Conservation (phyloP, 2,329 filamentous ascomycete genomes). For the Pseudohalonectria lignicola region DNA sequence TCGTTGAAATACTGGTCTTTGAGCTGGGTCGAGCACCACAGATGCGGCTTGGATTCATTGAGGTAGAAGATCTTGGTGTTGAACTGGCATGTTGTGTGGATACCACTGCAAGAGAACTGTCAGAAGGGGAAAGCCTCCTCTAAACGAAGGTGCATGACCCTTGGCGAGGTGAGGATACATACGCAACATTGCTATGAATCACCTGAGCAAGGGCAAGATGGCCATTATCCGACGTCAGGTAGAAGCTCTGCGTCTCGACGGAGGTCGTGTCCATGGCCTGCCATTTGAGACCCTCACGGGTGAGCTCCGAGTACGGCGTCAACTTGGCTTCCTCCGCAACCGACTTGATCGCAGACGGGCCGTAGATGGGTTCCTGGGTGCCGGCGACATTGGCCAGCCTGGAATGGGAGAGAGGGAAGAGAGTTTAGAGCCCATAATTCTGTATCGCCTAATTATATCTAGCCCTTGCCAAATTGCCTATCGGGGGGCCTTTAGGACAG, state of each 20-base stretch:
- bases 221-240: slow-evolving; percentile 71
- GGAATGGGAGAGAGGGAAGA: too few species aligned
- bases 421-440: too few species aligned
- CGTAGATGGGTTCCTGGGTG: slow-evolving; percentile 94
- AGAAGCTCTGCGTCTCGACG: slow-evolving; percentile 94
- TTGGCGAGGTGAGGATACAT: too few species aligned
- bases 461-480: too few species aligned
- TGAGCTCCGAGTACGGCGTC: slow-evolving; percentile 70
- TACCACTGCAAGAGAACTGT: slow-evolving; percentile 54
- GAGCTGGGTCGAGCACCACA: slow-evolving; percentile 78
- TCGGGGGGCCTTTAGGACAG: too few species aligned
- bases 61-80: slow-evolving; percentile 85
- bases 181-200: slow-evolving; percentile 97
- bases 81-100: slow-evolving; percentile 87
- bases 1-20: slow-evolving; percentile 74
- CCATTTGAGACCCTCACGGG: slow-evolving; percentile 75
- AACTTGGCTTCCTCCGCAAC: slow-evolving; percentile 72
- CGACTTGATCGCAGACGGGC: slow-evolving; percentile 74
- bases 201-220: slow-evolving; percentile 72
- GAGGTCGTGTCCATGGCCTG: slow-evolving; percentile 67
- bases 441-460: too few species aligned
- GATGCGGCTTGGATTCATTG: slow-evolving; percentile 53
- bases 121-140: too few species aligned
- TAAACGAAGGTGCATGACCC: too few species aligned
- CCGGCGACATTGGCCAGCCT: slow-evolving; percentile 74